Percentiles rank a stretch among this genome's conserved stretches.
These are phyloP conservation scores for Komagataea norvegica DNA, from an alignment of 1,139 yeast genomes.

Conservation along the genomic window DNA sequence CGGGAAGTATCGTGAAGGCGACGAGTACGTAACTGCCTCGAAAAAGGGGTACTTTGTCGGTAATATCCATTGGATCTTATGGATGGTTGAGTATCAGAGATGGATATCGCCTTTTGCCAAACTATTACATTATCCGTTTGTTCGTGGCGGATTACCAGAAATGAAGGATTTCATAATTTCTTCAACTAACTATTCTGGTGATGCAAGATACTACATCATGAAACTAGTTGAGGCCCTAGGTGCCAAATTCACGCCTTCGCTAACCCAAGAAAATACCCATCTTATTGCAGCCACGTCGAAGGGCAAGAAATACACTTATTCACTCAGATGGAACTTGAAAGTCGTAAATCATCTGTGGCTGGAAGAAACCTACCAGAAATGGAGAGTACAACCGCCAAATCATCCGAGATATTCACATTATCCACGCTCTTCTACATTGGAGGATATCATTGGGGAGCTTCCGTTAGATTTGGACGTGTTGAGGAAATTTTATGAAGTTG, in stretches of 20 bases:
- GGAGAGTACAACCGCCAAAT: conserved; percentile 48
- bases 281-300: conserved; percentile 61
- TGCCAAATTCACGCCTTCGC: conserved; percentile 67
- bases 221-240: conserved; percentile 66
- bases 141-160: conserved; percentile 45
- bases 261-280: conserved; percentile 65
- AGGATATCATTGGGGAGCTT: conserved; percentile 48
- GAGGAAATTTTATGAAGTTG: conserved; percentile 36
- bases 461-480: conserved; percentile 40
- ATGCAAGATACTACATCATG: conserved; percentile 68
- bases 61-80: conserved; percentile 69
- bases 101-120: conserved; percentile 57
- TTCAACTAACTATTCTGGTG: conserved; percentile 81
- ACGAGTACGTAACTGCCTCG: conserved; percentile 40
- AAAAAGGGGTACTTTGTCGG: conserved; percentile 45
- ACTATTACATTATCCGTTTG: conserved; percentile 71
- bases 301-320: conserved; percentile 77
- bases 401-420: conserved; percentile 43
- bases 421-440: conserved; percentile 39
- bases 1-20: conserved; percentile 61
- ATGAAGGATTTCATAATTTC: conserved; percentile 53
- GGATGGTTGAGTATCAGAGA: conserved; percentile 49
- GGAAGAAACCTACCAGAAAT: conserved; percentile 69
- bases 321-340: conserved; percentile 51
- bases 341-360: conserved; percentile 83